Evolutionary conservation across 140 eudicot species (phyloP).

Genomic region (Ambrosia hybrid): DNA sequence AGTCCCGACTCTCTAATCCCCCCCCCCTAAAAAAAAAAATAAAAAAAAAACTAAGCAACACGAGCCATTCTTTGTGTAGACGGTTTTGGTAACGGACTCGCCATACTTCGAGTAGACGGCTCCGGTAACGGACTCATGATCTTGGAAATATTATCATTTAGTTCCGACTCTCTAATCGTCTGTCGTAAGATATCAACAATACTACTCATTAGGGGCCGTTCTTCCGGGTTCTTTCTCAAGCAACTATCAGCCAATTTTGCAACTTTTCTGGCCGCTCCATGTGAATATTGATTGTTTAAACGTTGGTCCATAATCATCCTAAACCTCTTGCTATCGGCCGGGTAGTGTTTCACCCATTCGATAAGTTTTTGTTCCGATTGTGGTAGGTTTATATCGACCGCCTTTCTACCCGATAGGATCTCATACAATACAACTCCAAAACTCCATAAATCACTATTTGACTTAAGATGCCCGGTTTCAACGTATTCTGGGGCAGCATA

Average conservation of each 20-base stretch:
- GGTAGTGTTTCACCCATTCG: slow-evolving; percentile 88
- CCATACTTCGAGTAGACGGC: slow-evolving; percentile 30
- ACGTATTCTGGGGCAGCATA: slow-evolving; percentile 97
- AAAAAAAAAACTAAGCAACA: slow-evolving; percentile 1
- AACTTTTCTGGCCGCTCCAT: slow-evolving; percentile 50
- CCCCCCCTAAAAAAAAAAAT: background rate
- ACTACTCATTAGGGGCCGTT: slow-evolving; percentile 69
- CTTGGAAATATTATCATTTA: slow-evolving; percentile 12
- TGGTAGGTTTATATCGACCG: slow-evolving; percentile 60
- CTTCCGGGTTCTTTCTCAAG: slow-evolving; percentile 60
- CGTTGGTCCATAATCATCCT: slow-evolving; percentile 72
- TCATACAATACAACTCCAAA: slow-evolving; percentile 93
- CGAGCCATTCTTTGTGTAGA: slow-evolving; percentile 22
- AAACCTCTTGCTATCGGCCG: slow-evolving; percentile 69
- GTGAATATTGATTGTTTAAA: slow-evolving; percentile 52
- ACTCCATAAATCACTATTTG: slow-evolving; percentile 82
- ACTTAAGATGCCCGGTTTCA: slow-evolving; percentile 66
- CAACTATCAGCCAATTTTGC: slow-evolving; percentile 83
- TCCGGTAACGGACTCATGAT: slow-evolving; percentile 29
- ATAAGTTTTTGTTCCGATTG: slow-evolving; percentile 66
- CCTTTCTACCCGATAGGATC: slow-evolving; percentile 71
- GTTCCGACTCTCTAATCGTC: slow-evolving; percentile 60
- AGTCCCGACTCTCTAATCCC: slow-evolving; percentile 57
- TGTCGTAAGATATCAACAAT: slow-evolving; percentile 58
- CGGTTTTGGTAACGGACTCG: slow-evolving; percentile 24